These are phyloP conservation scores for Coemansia sp. DNA, from an alignment of 192 early-diverging fungal species.

Conservation along the genomic window DNA sequence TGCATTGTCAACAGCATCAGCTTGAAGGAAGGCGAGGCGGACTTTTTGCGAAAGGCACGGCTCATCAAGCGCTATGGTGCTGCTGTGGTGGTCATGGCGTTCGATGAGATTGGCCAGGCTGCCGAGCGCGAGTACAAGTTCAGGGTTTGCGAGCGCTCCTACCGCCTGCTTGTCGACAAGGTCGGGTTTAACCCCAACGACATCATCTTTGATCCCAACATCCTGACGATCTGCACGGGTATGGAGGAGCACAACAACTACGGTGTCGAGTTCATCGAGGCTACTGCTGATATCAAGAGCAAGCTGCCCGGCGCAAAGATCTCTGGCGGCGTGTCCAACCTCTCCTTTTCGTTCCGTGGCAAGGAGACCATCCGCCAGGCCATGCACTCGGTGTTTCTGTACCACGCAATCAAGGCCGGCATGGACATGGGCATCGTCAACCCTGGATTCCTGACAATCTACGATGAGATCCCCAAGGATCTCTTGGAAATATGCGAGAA, in stretches of 20 bases:
- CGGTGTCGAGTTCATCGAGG: conserved; percentile 90
- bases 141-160: conserved; percentile 87
- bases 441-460: conserved; percentile 93
- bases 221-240: conserved; percentile 93
- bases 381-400: conserved; percentile 96
- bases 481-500: conserved; percentile 88
- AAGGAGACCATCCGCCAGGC: conserved; percentile 90
- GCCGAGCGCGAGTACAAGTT: conserved; percentile 82
- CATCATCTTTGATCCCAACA: conserved; percentile 91
- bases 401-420: conserved; percentile 77
- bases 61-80: conserved; percentile 90
- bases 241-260: conserved; percentile 98
- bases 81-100: conserved; percentile 96
- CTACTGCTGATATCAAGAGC: conserved; percentile 71
- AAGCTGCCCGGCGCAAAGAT: conserved; percentile 88
- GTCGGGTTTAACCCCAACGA: conserved; percentile 85
- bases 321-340: conserved; percentile 94
- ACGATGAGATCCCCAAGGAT: conserved; percentile 95
- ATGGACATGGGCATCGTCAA: conserved; percentile 99
- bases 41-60: conserved; percentile 88
- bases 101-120: conserved; percentile 94
- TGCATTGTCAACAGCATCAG: conserved; percentile 98
- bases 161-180: conserved; percentile 80
- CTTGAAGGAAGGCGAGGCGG: conserved; percentile 91
- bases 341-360: conserved; percentile 97